Evolutionary conservation across 2,329 filamentous ascomycete species (phyloP).

Genomic region (Tolypocladium nubicola): DNA sequence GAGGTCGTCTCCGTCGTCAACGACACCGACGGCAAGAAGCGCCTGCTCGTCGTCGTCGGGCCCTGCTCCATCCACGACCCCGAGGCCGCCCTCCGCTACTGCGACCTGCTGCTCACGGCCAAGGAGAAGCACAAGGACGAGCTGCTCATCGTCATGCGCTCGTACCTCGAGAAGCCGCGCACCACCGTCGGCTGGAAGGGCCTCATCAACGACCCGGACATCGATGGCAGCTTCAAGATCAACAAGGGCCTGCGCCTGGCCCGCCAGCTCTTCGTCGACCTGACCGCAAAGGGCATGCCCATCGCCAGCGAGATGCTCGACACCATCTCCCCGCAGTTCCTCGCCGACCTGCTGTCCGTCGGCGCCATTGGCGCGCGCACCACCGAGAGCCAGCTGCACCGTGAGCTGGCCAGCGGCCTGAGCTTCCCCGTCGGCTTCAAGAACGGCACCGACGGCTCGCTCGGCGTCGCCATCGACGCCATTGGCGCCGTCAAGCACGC

Average conservation of each 20-base stretch:
- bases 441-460: constrained; percentile 90
- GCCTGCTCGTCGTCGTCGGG: constrained; percentile 68
- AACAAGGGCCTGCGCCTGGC: constrained; percentile 89
- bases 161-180: constrained; percentile 96
- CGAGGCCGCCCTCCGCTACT: constrained; percentile 82
- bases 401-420: constrained; percentile 85
- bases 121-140: constrained; percentile 85
- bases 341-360: constrained; percentile 82
- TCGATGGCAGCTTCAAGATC: constrained; percentile 97
- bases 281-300: constrained; percentile 88
- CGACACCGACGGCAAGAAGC: constrained; percentile 49
- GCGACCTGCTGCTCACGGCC: constrained; percentile 66
- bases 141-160: constrained; percentile 91
- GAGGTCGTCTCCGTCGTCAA: constrained; percentile 61
- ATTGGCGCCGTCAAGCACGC: constrained; percentile 87
- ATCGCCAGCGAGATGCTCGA: constrained; percentile 97
- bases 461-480: constrained; percentile 87
- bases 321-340: constrained; percentile 94
- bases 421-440: constrained; percentile 99
- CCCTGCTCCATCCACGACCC: constrained; percentile 98
- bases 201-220: constrained; percentile 95
- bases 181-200: constrained; percentile 99
- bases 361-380: constrained; percentile 94
- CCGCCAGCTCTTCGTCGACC: constrained; percentile 83
- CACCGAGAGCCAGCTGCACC: constrained; percentile 90